Conservation (phyloP, 352 stramenopile species). For the Aphanomyces stellatus region DNA sequence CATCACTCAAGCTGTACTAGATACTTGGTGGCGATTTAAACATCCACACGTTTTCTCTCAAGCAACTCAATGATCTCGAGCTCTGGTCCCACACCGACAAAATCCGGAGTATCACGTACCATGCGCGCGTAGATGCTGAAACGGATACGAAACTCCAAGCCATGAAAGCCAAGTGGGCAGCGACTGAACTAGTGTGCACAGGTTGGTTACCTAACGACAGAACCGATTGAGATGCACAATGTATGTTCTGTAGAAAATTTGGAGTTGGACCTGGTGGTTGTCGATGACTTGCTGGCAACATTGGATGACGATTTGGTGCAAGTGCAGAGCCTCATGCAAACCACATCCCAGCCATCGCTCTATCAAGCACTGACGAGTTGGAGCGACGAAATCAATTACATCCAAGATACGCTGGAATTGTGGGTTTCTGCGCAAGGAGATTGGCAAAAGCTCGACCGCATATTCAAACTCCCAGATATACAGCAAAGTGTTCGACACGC, state of each 20-base stretch:
- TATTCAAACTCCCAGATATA: conserved; percentile 46
- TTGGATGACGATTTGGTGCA: conserved; percentile 18
- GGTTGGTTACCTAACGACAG: too few relatives aligned
- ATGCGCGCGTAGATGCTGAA: conserved; percentile 41
- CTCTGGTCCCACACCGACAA: conserved; percentile 20
- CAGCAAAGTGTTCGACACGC: conserved; percentile 47
- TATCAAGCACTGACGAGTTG: conserved; percentile 23
- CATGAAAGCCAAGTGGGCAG: conserved; percentile 45
- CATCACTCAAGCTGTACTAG: too few relatives aligned
- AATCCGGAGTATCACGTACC: conserved; percentile 48
- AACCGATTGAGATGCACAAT: too few relatives aligned
- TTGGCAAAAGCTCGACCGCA: conserved; percentile 34
- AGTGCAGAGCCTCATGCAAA: conserved; percentile 13
- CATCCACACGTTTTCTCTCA: neutral
- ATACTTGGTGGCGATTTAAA: neutral
- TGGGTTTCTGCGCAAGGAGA: conserved; percentile 46
- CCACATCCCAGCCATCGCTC: conserved; percentile 12
- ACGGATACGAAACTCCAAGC: conserved; percentile 45
- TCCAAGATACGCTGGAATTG: conserved; percentile 46
- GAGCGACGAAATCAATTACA: conserved; percentile 51
- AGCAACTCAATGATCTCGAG: conserved; percentile 9
- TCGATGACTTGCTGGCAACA: conserved; percentile 3
- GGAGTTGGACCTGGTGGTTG: neutral
- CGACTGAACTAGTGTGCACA: conserved; percentile 2
- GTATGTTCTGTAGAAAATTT: neutral